phyloP scores from a whole-genome alignment of 345 rosid genomes.

The Eucalyptus sideroxylon region DNA sequence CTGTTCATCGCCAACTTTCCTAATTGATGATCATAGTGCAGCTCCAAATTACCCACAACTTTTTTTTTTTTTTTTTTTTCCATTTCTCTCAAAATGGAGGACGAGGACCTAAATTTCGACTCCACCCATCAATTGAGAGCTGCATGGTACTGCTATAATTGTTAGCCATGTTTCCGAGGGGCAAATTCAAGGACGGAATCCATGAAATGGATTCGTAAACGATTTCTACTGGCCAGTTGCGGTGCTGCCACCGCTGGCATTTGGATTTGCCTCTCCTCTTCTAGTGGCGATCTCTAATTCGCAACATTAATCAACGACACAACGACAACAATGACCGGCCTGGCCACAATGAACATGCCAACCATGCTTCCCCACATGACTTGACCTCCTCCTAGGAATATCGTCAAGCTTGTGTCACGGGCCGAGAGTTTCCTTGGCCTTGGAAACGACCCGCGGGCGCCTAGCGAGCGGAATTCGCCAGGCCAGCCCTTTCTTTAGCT shows the following conservation, averaged over 20 bases:
- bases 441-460: no score
- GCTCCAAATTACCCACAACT: background rate
- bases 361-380: no score
- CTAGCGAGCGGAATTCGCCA: no score
- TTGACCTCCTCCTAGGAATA: no score
- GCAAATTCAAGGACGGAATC: conserved; percentile 75
- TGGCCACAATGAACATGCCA: no score
- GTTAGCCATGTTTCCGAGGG: conserved; percentile 44
- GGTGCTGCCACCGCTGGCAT: conserved; percentile 27
- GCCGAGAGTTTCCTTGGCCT: no score
- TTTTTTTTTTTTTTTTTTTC: background rate
- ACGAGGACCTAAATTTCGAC: conserved; percentile 27
- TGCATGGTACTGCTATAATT: background rate
- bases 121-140: conserved; percentile 73
- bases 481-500: no score
- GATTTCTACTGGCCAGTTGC: conserved; percentile 8
- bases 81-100: conserved; percentile 13
- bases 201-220: conserved; percentile 47
- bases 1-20: no score
- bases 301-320: conserved; percentile 74
- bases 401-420: no score
- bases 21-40: background rate
- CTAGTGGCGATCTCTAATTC: conserved; percentile 47
- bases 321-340: conserved; percentile 2
- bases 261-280: conserved; percentile 56